These are phyloP conservation scores for Priceomyces medius DNA, from an alignment of 805 yeast species.

Conservation along the genomic window DNA sequence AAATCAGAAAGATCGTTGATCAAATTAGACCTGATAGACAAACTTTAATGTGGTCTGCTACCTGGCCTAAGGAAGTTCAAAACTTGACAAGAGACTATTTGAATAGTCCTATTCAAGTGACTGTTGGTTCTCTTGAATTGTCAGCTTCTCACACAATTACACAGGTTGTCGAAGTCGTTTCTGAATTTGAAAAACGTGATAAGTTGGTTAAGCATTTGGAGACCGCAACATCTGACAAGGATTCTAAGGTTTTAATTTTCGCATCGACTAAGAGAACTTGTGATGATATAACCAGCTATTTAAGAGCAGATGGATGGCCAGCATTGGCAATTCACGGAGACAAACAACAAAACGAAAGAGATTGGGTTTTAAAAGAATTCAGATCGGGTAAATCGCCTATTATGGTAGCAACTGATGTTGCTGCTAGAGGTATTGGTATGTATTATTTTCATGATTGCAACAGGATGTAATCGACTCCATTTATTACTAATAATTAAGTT, in stretches of 20 bases:
- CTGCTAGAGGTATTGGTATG: slow-evolving; percentile 99
- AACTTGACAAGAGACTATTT: slow-evolving; percentile 88
- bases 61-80: slow-evolving; percentile 99
- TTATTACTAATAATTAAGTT: slow-evolving; percentile 9
- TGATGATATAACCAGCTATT: slow-evolving; percentile 87
- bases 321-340: slow-evolving; percentile 99
- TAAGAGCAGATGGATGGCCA: slow-evolving; percentile 98
- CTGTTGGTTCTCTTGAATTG: slow-evolving; percentile 91
- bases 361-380: slow-evolving; percentile 95
- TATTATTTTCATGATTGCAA: slow-evolving; percentile 25
- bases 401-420: slow-evolving; percentile 99
- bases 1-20: slow-evolving; percentile 95
- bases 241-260: slow-evolving; percentile 80
- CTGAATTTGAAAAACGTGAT: slow-evolving; percentile 94
- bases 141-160: slow-evolving; percentile 96
- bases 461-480: not conserved
- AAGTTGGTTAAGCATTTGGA: slow-evolving; percentile 81
- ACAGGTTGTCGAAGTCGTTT: slow-evolving; percentile 86
- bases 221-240: slow-evolving; percentile 66
- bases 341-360: slow-evolving; percentile 96
- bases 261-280: slow-evolving; percentile 98
- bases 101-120: slow-evolving; percentile 92
- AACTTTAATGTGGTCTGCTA: slow-evolving; percentile 99
- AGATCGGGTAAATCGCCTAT: slow-evolving; percentile 89
- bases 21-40: slow-evolving; percentile 99